A percentile compares a stretch with the other conserved stretches of the same genome.
phyloP scores from a whole-genome alignment of 1,284 basidiomycete species.

The Phylloporus sp. region DNA sequence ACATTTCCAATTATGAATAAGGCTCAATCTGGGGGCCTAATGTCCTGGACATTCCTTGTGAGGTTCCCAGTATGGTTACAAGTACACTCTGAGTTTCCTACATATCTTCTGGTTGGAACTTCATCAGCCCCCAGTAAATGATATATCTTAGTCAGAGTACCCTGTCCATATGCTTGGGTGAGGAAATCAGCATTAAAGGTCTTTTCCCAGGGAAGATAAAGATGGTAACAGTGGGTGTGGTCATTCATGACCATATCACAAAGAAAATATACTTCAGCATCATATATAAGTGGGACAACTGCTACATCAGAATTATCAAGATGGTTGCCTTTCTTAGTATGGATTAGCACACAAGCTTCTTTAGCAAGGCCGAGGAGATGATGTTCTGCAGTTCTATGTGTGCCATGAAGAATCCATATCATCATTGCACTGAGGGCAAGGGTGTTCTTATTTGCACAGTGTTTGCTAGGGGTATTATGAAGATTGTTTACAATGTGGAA shows the following conservation, averaged over 20 bases:
- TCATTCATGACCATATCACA: neutral
- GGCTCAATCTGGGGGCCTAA: neutral
- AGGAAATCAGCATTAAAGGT: neutral
- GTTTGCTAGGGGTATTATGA: rapidly evolving
- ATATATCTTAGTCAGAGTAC: neutral
- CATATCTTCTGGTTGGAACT: neutral
- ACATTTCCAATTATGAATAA: neutral
- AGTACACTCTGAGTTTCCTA: neutral
- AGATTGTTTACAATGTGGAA: neutral
- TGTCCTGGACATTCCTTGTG: neutral
- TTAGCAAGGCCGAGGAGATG: neutral
- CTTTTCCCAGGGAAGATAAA: neutral
- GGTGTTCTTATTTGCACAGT: neutral
- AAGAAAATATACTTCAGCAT: neutral
- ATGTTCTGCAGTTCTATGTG: neutral
- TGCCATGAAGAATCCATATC: constrained; percentile 13
- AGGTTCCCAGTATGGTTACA: neutral
- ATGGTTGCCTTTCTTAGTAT: neutral
- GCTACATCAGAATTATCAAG: neutral
- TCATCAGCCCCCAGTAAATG: neutral
- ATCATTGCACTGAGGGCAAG: constrained; percentile 6
- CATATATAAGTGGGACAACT: neutral
- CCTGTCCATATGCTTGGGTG: neutral
- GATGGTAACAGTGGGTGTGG: neutral
- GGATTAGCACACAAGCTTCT: neutral